A percentile compares a stretch with the other conserved stretches of the same genome.
Evolutionary conservation across 345 rosid genomes (phyloP).

Genomic region (Iberis pinnata): DNA sequence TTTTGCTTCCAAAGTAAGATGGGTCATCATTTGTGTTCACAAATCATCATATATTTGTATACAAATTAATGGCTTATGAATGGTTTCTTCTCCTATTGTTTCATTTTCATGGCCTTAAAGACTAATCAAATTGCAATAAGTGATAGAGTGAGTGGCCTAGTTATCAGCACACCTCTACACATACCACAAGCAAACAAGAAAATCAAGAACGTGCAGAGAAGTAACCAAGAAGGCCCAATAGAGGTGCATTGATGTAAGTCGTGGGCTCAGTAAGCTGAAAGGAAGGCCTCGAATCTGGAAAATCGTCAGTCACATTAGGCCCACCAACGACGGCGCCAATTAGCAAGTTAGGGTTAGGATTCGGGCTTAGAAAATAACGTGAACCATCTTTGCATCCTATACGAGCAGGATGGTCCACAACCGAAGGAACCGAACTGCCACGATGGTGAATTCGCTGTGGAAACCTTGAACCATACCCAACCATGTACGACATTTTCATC

Average conservation of each 20-base stretch:
- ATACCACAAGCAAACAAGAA: not conserved
- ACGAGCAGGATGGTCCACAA: slow-evolving; percentile 49
- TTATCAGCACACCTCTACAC: slow-evolving; percentile 22
- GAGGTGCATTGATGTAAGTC: slow-evolving; percentile 89
- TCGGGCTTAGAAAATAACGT: slow-evolving; percentile 44
- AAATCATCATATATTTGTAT: no score
- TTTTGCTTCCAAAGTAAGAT: no score
- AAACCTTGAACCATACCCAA: slow-evolving; percentile 68
- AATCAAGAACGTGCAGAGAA: slow-evolving; percentile 51
- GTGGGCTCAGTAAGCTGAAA: slow-evolving; percentile 94
- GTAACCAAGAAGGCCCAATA: slow-evolving; percentile 75
- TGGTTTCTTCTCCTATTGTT: no score
- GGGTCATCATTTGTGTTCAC: no score
- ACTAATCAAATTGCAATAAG: not conserved
- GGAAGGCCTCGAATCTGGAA: slow-evolving; percentile 68
- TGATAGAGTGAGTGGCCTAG: slow-evolving; percentile 16
- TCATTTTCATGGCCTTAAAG: no score
- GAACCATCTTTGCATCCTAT: slow-evolving; percentile 74
- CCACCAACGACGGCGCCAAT: slow-evolving; percentile 90
- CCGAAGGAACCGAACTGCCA: slow-evolving; percentile 74
- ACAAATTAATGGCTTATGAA: no score
- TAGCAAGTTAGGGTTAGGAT: slow-evolving; percentile 68
- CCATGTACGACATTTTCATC: slow-evolving; percentile 73
- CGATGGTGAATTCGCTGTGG: slow-evolving; percentile 83
- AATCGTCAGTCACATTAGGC: slow-evolving; percentile 68